phyloP scores from a whole-genome alignment of 2,329 filamentous ascomycete species.

The Trichophyton equinum region DNA sequence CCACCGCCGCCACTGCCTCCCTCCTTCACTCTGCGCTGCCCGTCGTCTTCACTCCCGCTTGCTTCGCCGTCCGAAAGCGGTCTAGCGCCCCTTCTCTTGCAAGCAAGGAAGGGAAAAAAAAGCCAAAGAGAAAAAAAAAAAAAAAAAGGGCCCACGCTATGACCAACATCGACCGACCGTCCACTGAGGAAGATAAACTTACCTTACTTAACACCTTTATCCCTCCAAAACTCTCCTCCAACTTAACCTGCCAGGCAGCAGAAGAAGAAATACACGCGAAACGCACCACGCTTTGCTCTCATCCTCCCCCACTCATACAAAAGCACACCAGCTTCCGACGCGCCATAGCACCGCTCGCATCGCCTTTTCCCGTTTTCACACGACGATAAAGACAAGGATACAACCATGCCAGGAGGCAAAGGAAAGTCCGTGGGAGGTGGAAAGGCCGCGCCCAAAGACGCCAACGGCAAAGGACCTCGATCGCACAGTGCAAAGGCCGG shows the following conservation, averaged over 20 bases:
- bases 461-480: slow-evolving; percentile 81
- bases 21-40: not conserved
- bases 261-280: not conserved
- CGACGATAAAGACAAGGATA: not conserved
- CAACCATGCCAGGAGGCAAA: slow-evolving; percentile 70
- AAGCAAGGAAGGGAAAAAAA: not conserved
- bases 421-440: slow-evolving; percentile 84
- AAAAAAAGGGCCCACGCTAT: not conserved
- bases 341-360: slow-evolving; percentile 9
- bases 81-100: not conserved
- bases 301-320: slow-evolving; percentile 4
- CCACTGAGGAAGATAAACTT: not conserved
- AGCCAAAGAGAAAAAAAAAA: not conserved
- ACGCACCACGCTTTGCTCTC: not conserved
- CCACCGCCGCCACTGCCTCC: not conserved
- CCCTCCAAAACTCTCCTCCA: not conserved
- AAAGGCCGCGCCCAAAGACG: slow-evolving; percentile 76
- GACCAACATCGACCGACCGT: not conserved
- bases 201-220: not conserved
- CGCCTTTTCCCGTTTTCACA: not conserved
- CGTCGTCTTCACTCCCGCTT: not conserved
- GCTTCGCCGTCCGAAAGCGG: not conserved
- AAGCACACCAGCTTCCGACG: slow-evolving; percentile 6
- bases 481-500: slow-evolving; percentile 88
- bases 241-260: not conserved